Evolutionary conservation across 352 stramenopile species (phyloP).

Genomic region (Pythium insidiosum): DNA sequence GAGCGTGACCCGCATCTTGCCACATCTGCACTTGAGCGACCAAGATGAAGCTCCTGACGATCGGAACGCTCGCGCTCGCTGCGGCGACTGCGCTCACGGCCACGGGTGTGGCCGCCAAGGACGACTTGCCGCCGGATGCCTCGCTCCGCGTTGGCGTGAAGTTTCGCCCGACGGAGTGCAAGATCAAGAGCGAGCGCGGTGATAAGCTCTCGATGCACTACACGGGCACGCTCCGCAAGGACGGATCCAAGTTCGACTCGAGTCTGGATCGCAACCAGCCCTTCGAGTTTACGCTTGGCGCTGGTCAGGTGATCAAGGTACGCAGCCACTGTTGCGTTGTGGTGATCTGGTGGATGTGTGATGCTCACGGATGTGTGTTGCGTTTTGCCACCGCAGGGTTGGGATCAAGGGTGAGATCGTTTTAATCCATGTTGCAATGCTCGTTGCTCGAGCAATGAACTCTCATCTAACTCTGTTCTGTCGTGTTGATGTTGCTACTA

Average conservation of each 20-base stretch:
- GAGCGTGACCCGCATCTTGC: no score
- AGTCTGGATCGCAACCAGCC: constrained; percentile 91
- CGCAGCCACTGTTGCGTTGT: no score
- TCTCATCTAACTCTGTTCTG: constrained; percentile 5
- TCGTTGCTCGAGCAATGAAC: no score
- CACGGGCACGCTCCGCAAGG: constrained; percentile 92
- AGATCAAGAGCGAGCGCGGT: constrained; percentile 64
- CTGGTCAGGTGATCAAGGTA: constrained; percentile 93
- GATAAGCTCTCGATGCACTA: constrained; percentile 94
- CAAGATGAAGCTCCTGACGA: constrained; percentile 43
- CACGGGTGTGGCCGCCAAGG: constrained; percentile 48
- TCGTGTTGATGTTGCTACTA: neutral
- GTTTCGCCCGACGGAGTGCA: constrained; percentile 57
- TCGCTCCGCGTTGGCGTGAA: constrained; percentile 77
- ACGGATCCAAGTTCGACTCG: constrained; percentile 97
- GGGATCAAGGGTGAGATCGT: constrained; percentile 67
- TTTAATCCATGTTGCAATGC: no score
- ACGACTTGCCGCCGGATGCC: constrained; percentile 56
- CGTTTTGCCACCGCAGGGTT: constrained; percentile 45
- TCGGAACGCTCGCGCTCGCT: no score
- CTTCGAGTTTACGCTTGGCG: constrained; percentile 93
- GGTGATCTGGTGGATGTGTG: no score
- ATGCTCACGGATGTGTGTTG: no score
- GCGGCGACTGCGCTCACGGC: constrained; percentile 29
- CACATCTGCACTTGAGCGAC: no score